Conservation (phyloP, 805 yeast genomes). For the Metschnikowia anglica region DNA sequence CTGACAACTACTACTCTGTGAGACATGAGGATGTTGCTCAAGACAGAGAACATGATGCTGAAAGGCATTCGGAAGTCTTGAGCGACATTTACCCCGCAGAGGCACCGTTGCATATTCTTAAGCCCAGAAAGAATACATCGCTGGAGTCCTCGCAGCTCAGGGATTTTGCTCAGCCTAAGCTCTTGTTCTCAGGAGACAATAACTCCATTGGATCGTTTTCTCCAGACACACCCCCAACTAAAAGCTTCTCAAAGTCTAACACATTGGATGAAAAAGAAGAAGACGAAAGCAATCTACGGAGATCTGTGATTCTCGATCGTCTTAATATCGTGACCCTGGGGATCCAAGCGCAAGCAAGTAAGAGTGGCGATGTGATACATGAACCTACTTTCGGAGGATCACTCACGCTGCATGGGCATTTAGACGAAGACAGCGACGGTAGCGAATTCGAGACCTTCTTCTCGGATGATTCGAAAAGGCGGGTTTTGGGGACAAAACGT, state of each 20-base stretch:
- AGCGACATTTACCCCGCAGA: conserved; percentile 41
- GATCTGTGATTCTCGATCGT: conserved; percentile 39
- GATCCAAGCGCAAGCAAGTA: conserved; percentile 14
- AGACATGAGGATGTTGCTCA: conserved; percentile 22
- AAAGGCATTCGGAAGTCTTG: conserved; percentile 40
- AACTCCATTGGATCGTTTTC: conserved; percentile 39
- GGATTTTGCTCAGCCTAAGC: conserved; percentile 8
- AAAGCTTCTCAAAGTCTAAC: not conserved
- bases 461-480: not conserved
- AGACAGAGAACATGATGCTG: conserved; percentile 22
- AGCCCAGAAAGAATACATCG: conserved; percentile 15
- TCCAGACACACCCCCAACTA: conserved; percentile 36
- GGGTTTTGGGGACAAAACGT: not conserved
- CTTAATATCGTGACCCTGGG: conserved; percentile 41
- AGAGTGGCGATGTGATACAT: not conserved
- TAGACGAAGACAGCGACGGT: conserved; percentile 25
- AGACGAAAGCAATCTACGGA: conserved; percentile 22
- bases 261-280: conserved; percentile 9
- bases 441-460: conserved; percentile 19
- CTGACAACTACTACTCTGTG: conserved; percentile 20
- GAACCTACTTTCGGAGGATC: conserved; percentile 12
- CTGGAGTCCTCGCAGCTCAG: not conserved
- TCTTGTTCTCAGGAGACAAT: conserved; percentile 17
- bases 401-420: conserved; percentile 1
- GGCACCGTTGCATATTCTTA: conserved; percentile 34